Evolutionary conservation across 345 rosid genomes (phyloP).

Genomic region (Citrus glauca): DNA sequence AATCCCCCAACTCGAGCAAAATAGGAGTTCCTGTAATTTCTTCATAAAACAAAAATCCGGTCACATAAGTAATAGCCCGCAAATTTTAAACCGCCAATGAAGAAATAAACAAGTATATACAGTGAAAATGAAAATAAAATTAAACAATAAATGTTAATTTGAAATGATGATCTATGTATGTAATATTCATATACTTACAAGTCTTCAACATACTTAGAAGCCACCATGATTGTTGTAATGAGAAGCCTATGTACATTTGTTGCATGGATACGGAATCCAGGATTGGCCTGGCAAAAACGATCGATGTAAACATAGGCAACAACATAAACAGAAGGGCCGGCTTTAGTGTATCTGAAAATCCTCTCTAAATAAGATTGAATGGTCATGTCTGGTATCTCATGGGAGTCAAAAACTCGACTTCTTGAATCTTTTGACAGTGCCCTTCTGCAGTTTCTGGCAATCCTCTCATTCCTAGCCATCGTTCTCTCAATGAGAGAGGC

Average conservation of each 20-base stretch:
- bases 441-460: constrained; percentile 38
- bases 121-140: neutral
- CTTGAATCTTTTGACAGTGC: constrained; percentile 27
- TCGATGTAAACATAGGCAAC: constrained; percentile 89
- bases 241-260: constrained; percentile 81
- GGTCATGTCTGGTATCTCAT: constrained; percentile 76
- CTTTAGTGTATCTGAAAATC: constrained; percentile 73
- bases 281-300: constrained; percentile 73
- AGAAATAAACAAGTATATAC: neutral
- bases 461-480: constrained; percentile 63
- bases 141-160: too few relatives aligned
- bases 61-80: too few relatives aligned
- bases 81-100: too few relatives aligned
- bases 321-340: constrained; percentile 83
- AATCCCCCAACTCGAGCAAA: constrained; percentile 85
- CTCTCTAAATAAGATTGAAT: constrained; percentile 81
- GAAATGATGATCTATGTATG: neutral
- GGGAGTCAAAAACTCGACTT: constrained; percentile 62
- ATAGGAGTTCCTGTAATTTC: constrained; percentile 81
- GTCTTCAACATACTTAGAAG: constrained; percentile 90
- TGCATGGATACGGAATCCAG: constrained; percentile 58
- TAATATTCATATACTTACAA: constrained; percentile 42
- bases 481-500: constrained; percentile 74
- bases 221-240: constrained; percentile 80
- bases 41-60: constrained; percentile 5